phyloP scores from a whole-genome alignment of 352 stramenopile species.

The Globisporangium paddicum region DNA sequence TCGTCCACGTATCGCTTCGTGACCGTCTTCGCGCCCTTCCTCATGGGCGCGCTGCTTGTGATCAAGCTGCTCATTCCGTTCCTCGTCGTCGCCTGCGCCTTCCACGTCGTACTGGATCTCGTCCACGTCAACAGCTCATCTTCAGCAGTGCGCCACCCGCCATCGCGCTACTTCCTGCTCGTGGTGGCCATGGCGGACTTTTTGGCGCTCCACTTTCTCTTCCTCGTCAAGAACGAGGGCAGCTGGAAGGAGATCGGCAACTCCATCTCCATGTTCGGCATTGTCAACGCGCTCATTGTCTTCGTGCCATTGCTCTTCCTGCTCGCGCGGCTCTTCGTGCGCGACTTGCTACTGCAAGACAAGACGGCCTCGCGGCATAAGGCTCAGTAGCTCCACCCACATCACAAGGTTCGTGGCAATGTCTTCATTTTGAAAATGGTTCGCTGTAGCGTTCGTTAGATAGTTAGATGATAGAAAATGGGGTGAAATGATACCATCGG shows the following conservation, averaged over 20 bases:
- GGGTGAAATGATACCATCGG: not conserved
- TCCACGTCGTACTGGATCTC: constrained; percentile 47
- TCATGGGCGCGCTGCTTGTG: constrained; percentile 76
- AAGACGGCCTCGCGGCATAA: not conserved
- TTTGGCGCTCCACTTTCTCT: constrained; percentile 79
- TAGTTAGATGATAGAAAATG: not conserved
- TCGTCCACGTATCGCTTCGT: constrained; percentile 83
- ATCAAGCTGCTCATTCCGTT: constrained; percentile 81
- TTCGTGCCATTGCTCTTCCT: constrained; percentile 30
- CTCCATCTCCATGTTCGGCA: constrained; percentile 21
- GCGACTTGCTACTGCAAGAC: not conserved
- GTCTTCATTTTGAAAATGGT: not conserved
- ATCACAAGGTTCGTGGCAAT: not conserved
- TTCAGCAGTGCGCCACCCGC: constrained; percentile 16
- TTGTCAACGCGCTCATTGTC: constrained; percentile 4
- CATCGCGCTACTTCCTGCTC: constrained; percentile 59
- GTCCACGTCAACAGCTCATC: constrained; percentile 7
- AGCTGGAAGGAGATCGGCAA: constrained; percentile 88
- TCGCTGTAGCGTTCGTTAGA: constrained; percentile 1
- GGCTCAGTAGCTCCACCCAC: not conserved
- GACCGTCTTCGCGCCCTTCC: constrained; percentile 78
- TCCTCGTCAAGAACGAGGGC: constrained; percentile 79
- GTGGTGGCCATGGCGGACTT: constrained; percentile 80
- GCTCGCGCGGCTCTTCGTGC: constrained; percentile 12
- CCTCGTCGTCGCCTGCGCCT: constrained; percentile 62